A percentile compares a stretch with the other conserved stretches of the same genome.
Evolutionary conservation across 768 basidiomycete genomes (phyloP).

Genomic region (Candolleomyces efflorescens): DNA sequence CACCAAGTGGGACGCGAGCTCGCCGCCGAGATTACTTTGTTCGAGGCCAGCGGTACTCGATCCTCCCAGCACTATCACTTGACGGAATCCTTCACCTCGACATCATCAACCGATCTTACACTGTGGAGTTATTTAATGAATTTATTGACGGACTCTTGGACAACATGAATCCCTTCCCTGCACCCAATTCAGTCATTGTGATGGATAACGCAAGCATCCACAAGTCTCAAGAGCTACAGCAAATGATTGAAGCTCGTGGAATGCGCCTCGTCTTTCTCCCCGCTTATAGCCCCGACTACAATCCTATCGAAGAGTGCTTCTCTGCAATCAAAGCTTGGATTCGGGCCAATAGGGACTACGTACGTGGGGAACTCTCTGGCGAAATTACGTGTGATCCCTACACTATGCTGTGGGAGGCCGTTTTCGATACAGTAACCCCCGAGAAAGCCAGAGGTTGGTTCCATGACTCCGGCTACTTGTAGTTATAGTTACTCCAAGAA

Average conservation of each 20-base stretch:
- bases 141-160: conserved; percentile 14
- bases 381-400: neutral
- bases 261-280: neutral
- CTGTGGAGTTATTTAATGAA: neutral
- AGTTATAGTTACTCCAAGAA: neutral
- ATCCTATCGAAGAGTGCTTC: neutral
- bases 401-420: neutral
- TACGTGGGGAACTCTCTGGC: neutral
- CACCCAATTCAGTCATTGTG: conserved; percentile 24
- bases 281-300: neutral
- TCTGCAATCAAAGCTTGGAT: neutral
- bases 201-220: conserved; percentile 33
- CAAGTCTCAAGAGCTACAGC: conserved; percentile 14
- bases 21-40: neutral
- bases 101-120: neutral
- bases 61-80: neutral
- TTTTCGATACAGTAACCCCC: neutral
- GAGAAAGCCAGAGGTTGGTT: neutral
- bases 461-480: neutral
- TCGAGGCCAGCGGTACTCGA: neutral
- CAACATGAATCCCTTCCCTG: conserved; percentile 26
- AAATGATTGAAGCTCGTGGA: conserved; percentile 9
- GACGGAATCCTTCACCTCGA: neutral
- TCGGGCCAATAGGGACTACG: neutral
- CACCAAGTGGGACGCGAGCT: neutral